Evolutionary conservation across 1,284 basidiomycete species (phyloP).

Genomic region (Cerioporus squamosus): DNA sequence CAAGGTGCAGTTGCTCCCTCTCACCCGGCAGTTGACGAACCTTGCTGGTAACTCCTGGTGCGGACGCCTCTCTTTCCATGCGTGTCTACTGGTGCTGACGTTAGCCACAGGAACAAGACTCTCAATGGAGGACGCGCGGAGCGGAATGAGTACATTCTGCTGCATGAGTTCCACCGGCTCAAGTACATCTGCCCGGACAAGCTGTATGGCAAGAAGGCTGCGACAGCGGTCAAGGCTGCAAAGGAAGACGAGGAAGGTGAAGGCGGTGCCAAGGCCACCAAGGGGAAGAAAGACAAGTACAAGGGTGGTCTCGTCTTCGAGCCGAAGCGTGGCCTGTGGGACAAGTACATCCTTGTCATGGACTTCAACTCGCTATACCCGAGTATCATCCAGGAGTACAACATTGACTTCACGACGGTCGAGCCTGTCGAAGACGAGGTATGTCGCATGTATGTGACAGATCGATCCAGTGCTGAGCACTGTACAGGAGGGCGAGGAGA

Average conservation of each 20-base stretch:
- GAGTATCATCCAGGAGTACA: constrained; percentile 99
- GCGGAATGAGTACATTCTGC: constrained; percentile 97
- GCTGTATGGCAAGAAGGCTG: constrained; percentile 76
- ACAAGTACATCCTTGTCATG: constrained; percentile 98
- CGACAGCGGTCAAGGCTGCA: constrained; percentile 61
- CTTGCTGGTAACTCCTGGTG: constrained; percentile 98
- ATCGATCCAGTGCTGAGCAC: constrained; percentile 9
- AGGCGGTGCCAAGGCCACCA: constrained; percentile 56
- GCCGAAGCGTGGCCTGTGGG: constrained; percentile 96
- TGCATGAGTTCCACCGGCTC: constrained; percentile 96
- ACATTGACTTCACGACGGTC: constrained; percentile 99
- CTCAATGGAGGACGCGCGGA: constrained; percentile 96
- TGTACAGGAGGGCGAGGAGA: constrained; percentile 75
- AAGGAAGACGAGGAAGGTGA: constrained; percentile 58
- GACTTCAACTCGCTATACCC: constrained; percentile 99
- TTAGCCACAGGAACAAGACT: constrained; percentile 83
- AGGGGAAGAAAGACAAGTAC: constrained; percentile 92
- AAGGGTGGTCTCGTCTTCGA: constrained; percentile 99
- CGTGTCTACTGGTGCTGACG: background rate
- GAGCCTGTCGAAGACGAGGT: constrained; percentile 76
- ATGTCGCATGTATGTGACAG: background rate
- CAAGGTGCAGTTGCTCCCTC: constrained; percentile 87
- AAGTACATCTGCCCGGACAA: constrained; percentile 99
- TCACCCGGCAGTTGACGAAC: constrained; percentile 95
- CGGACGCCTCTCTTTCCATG: constrained; percentile 27